phyloP scores from a whole-genome alignment of 1,284 basidiomycete genomes.

The Apiotrichum porosum region DNA sequence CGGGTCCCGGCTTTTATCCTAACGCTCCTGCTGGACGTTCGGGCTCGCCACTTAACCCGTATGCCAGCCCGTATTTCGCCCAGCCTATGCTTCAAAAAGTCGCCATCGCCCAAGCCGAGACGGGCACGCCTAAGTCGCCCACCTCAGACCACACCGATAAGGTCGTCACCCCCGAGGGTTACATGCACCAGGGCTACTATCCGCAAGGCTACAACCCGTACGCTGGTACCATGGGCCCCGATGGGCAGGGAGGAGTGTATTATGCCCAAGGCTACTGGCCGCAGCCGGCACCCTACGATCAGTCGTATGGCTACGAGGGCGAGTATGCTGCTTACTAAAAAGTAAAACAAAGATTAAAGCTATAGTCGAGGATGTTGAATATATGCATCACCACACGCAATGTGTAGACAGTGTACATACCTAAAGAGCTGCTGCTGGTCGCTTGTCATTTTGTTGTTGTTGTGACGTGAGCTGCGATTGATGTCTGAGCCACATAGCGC shows the following conservation, averaged over 20 bases:
- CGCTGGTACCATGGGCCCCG: constrained; percentile 8
- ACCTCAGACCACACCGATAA: constrained; percentile 7
- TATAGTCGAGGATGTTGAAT: no score
- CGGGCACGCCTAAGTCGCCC: constrained; percentile 7
- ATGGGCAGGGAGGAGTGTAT: constrained; percentile 5
- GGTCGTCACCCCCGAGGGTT: constrained; percentile 6
- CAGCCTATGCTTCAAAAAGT: constrained; percentile 27
- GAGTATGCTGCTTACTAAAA: constrained; percentile 21
- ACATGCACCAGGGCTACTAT: constrained; percentile 5
- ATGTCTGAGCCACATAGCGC: no score
- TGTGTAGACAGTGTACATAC: no score
- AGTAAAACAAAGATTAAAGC: no score
- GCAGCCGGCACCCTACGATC: constrained; percentile 5
- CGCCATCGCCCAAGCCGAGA: constrained; percentile 20
- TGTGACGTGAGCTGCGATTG: no score
- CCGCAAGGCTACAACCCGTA: constrained; percentile 27
- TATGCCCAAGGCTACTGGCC: constrained; percentile 19
- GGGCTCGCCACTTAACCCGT: constrained; percentile 29
- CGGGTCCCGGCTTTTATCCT: constrained; percentile 9
- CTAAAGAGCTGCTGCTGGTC: no score
- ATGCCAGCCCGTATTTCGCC: constrained; percentile 24
- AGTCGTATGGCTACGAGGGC: constrained; percentile 22
- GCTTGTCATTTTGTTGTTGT: no score
- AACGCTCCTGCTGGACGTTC: neutral
- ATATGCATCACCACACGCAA: no score